Evolutionary conservation across 225 moss, liverwort and hornwort genomes (phyloP).

Genomic region (Physcomitrellopsis africana): DNA sequence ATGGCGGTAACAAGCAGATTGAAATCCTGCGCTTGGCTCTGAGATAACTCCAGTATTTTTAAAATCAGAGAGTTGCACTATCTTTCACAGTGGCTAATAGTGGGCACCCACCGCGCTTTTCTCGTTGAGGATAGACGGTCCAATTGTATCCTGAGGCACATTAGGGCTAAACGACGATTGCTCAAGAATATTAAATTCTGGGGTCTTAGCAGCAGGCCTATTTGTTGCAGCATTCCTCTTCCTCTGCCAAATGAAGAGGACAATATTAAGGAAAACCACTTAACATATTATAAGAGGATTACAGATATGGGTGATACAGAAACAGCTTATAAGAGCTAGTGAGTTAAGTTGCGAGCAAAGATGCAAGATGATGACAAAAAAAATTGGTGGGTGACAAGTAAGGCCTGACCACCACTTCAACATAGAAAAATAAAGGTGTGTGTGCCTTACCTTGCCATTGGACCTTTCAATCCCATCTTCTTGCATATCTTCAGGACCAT

Average conservation of each 20-base stretch:
- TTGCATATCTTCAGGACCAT: constrained; percentile 53
- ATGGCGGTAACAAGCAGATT: no score
- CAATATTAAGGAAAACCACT: constrained; percentile 6
- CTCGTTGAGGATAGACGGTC: constrained; percentile 62
- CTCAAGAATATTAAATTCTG: constrained; percentile 55
- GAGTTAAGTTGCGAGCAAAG: not conserved
- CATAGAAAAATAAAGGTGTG: no score
- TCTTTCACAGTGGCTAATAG: constrained; percentile 22
- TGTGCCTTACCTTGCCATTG: constrained; percentile 58
- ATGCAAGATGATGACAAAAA: not conserved
- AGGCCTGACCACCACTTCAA: constrained; percentile 7
- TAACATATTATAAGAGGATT: constrained; percentile 19
- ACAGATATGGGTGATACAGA: constrained; percentile 3
- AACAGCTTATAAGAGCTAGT: constrained; percentile 11
- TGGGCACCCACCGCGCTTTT: constrained; percentile 60
- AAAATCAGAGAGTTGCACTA: constrained; percentile 11
- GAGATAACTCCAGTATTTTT: constrained; percentile 21
- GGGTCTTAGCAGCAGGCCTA: constrained; percentile 49
- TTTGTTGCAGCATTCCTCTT: constrained; percentile 52
- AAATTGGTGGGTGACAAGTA: not conserved
- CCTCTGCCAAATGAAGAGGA: constrained; percentile 40
- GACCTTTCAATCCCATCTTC: constrained; percentile 57
- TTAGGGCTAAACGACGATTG: constrained; percentile 56
- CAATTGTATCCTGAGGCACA: constrained; percentile 59
- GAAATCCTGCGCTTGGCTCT: not conserved